A percentile compares a stretch with the other conserved stretches of the same genome.
phyloP scores from a whole-genome alignment of 2,329 filamentous ascomycete genomes.

The Microdochium nivale region DNA sequence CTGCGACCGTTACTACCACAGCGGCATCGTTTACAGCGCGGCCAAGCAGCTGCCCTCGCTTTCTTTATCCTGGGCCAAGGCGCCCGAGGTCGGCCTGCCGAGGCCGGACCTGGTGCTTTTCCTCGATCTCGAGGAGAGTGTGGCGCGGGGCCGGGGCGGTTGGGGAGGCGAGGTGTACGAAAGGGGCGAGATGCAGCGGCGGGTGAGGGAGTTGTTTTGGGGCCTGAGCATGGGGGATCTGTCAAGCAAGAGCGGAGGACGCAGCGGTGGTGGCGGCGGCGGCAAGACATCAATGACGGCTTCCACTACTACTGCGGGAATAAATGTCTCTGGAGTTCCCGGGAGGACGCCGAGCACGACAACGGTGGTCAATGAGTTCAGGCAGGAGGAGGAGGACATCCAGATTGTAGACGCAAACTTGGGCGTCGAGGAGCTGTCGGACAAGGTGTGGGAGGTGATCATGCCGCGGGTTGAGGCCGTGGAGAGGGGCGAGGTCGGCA shows the following conservation, averaged over 20 bases:
- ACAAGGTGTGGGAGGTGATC: conserved; percentile 46
- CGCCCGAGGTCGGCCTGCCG: conserved; percentile 78
- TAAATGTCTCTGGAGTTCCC: conserved; percentile 11
- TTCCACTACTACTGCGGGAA: conserved; percentile 1
- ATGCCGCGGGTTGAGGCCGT: conserved; percentile 36
- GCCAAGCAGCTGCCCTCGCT: conserved; percentile 72
- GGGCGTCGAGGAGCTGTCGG: conserved; percentile 46
- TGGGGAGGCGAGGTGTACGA: conserved; percentile 90
- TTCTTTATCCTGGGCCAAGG: conserved; percentile 69
- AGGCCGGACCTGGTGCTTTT: conserved; percentile 84
- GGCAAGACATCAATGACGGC: conserved; percentile 2
- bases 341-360: conserved; percentile 6
- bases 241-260: conserved; percentile 16
- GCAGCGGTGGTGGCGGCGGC: conserved; percentile 4
- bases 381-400: conserved; percentile 44
- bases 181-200: conserved; percentile 69
- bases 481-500: conserved; percentile 39
- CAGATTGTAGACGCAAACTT: conserved; percentile 45
- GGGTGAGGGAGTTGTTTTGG: conserved; percentile 68
- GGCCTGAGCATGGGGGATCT: conserved; percentile 39
- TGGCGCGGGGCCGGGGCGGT: conserved; percentile 69
- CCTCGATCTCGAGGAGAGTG: conserved; percentile 67
- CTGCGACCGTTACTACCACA: conserved; percentile 92
- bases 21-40: conserved; percentile 84
- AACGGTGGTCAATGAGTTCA: conserved; percentile 23